These are phyloP conservation scores for Akanthomyces lecanii DNA, from an alignment of 2,329 filamentous ascomycete genomes.

Conservation along the genomic window DNA sequence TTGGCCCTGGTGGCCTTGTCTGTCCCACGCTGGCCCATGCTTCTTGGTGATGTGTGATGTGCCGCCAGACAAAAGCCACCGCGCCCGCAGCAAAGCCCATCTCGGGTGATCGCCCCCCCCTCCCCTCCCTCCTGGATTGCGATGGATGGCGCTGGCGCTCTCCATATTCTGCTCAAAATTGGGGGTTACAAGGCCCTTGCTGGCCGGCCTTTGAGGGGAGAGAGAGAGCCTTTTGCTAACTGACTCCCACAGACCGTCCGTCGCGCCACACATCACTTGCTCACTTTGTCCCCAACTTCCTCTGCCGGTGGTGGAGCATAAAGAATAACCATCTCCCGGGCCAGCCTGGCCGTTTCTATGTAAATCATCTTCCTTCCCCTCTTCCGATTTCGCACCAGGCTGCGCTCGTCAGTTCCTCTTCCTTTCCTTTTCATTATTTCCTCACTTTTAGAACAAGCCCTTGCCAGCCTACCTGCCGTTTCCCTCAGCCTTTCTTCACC, in stretches of 20 bases:
- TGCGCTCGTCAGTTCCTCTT: neutral
- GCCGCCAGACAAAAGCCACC: neutral
- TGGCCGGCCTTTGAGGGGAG: neutral
- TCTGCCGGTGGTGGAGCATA: constrained; percentile 15
- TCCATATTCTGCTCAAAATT: neutral
- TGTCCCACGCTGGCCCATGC: neutral
- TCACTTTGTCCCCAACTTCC: neutral
- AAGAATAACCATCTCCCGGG: constrained; percentile 10
- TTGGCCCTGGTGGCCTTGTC: neutral
- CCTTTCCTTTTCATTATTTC: neutral
- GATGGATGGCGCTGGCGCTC: neutral
- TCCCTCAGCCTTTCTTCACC: too few species aligned
- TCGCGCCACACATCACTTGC: constrained; percentile 2
- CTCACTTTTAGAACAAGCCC: neutral
- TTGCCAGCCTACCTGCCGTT: neutral
- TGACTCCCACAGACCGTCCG: neutral
- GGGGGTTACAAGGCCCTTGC: neutral
- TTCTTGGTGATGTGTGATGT: too few species aligned
- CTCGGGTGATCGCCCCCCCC: constrained; percentile 9
- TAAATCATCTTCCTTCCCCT: constrained; percentile 3
- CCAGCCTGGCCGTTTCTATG: constrained; percentile 5
- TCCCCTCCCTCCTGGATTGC: neutral
- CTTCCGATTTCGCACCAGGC: neutral
- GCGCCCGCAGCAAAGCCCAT: neutral
- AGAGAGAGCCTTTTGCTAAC: neutral